Conservation (phyloP, 495 filamentous ascomycete genomes). For the Aspergillus mulundensis region DNA sequence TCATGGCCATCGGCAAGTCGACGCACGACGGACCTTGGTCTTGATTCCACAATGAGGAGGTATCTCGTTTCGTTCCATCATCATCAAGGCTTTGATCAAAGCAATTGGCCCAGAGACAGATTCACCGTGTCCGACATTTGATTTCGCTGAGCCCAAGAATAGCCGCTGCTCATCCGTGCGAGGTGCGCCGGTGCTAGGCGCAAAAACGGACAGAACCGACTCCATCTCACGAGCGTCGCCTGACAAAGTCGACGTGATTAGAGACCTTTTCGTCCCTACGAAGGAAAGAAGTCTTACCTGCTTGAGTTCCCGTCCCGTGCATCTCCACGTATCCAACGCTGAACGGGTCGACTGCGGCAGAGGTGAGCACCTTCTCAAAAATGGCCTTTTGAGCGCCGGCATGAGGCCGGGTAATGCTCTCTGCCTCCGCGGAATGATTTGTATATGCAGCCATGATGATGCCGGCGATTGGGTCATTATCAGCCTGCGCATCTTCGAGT, state of each 20-base stretch:
- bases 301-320: conserved; percentile 45
- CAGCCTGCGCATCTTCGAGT: conserved; percentile 39
- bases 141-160: conserved; percentile 34
- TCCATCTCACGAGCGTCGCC: conserved; percentile 28
- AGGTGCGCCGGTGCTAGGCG: conserved; percentile 2
- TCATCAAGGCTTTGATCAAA: conserved; percentile 32
- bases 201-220: conserved; percentile 29
- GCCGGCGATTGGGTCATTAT: conserved; percentile 42
- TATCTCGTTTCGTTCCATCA: conserved; percentile 26
- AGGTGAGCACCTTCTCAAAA: conserved; percentile 39
- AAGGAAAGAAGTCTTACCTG: too few species aligned
- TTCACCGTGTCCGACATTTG: conserved; percentile 40
- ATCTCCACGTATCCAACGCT: conserved; percentile 51
- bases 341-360: conserved; percentile 47
- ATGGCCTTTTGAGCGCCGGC: conserved; percentile 43
- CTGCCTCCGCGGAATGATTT: conserved; percentile 44
- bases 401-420: conserved; percentile 46
- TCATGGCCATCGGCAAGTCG: too few species aligned
- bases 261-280: too few species aligned
- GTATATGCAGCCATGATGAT: conserved; percentile 30
- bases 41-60: conserved; percentile 42
- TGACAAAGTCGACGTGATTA: too few species aligned
- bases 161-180: too few species aligned
- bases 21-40: conserved; percentile 35
- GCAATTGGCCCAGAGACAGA: conserved; percentile 28